phyloP scores from a whole-genome alignment of 495 filamentous ascomycete species.

The Chaetomium tenue region DNA sequence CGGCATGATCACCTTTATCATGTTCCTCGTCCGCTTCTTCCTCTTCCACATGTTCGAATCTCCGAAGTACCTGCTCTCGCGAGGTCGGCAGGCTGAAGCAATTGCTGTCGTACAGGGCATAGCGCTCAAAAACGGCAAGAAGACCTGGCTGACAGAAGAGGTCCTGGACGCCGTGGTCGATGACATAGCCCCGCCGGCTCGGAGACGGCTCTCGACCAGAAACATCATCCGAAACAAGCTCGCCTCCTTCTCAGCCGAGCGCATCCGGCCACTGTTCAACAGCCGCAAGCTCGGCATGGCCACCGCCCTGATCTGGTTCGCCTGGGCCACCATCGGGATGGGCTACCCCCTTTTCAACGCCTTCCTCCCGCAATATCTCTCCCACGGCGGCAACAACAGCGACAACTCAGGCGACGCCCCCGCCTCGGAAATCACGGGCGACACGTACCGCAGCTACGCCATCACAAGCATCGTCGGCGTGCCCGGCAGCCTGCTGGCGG shows the following conservation, averaged over 20 bases:
- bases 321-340: conserved; percentile 55
- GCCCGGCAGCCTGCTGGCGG: conserved; percentile 71
- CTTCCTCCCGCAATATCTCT: conserved; percentile 78
- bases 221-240: conserved; percentile 41
- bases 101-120: conserved; percentile 75
- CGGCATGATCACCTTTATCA: conserved; percentile 67
- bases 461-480: conserved; percentile 72
- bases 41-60: conserved; percentile 81
- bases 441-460: conserved; percentile 68
- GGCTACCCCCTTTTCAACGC: conserved; percentile 80
- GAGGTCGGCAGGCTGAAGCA: conserved; percentile 71
- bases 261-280: conserved; percentile 50
- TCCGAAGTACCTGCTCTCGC: conserved; percentile 74
- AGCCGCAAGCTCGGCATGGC: conserved; percentile 48
- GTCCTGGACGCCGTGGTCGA: conserved; percentile 55
- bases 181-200: conserved; percentile 27
- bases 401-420: conserved; percentile 9
- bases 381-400: conserved; percentile 53
- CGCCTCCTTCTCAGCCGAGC: conserved; percentile 45
- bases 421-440: conserved; percentile 30
- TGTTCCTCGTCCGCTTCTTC: conserved; percentile 74
- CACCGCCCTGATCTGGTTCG: conserved; percentile 57
- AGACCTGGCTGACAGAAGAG: conserved; percentile 61
- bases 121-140: conserved; percentile 64
- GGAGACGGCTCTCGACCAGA: conserved; percentile 33